Conservation (phyloP, 2,329 filamentous ascomycete genomes). For the Trichoderma sp. region DNA sequence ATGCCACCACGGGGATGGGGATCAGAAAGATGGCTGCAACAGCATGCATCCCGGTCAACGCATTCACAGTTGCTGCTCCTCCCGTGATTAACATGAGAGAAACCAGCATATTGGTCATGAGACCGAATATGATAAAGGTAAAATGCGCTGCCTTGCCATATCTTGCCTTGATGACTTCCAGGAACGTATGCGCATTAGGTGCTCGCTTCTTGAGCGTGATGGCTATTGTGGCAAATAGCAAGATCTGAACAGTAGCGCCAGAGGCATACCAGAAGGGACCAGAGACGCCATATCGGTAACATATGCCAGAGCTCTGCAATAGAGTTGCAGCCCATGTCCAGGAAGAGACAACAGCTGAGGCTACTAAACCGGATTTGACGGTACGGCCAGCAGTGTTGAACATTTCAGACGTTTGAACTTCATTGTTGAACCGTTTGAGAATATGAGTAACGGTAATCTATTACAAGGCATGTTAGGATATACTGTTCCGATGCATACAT, state of each 20-base stretch:
- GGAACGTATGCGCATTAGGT: slow-evolving; percentile 81
- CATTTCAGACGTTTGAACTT: slow-evolving; percentile 87
- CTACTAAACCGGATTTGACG: slow-evolving; percentile 84
- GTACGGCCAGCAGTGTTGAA: slow-evolving; percentile 86
- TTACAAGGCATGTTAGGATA: neutral
- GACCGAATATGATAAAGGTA: slow-evolving; percentile 77
- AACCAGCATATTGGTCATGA: slow-evolving; percentile 83
- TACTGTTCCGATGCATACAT: rapidly evolving
- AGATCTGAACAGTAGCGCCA: slow-evolving; percentile 80
- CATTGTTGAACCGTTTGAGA: slow-evolving; percentile 58
- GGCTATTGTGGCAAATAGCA: slow-evolving; percentile 84
- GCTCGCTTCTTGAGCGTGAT: slow-evolving; percentile 86
- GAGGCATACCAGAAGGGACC: slow-evolving; percentile 60
- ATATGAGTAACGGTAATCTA: slow-evolving; percentile 66
- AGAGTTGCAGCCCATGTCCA: slow-evolving; percentile 93
- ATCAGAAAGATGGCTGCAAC: slow-evolving; percentile 61
- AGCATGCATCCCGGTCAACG: slow-evolving; percentile 49
- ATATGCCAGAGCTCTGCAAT: slow-evolving; percentile 75
- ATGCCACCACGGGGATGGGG: slow-evolving; percentile 52
- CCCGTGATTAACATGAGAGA: slow-evolving; percentile 87
- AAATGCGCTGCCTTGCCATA: slow-evolving; percentile 71
- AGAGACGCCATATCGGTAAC: slow-evolving; percentile 71
- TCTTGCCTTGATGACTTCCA: slow-evolving; percentile 77
- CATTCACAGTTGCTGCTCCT: slow-evolving; percentile 57
- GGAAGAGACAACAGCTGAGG: slow-evolving; percentile 83